These are phyloP conservation scores for Phialemoniopsis sp. DNA, from an alignment of 2,329 filamentous ascomycete species.

Conservation along the genomic window DNA sequence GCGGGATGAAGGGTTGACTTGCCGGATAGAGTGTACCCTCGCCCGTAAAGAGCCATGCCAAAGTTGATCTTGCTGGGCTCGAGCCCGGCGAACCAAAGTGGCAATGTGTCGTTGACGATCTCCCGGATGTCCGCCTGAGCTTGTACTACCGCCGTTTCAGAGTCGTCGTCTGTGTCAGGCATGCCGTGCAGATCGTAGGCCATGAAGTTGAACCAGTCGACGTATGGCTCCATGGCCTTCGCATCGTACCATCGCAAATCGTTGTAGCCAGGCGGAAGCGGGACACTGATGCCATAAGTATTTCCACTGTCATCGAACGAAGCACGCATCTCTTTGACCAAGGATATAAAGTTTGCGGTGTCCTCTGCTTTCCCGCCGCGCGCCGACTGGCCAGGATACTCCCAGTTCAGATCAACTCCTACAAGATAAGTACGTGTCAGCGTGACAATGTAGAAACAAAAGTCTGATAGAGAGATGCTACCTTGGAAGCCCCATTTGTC, in stretches of 20 bases:
- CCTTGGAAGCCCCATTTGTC: constrained; percentile 30
- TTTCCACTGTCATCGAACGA: constrained; percentile 26
- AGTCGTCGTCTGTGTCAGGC: too few species aligned
- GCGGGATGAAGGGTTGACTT: constrained; percentile 19
- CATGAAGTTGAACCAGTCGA: constrained; percentile 33
- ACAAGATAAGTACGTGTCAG: too few species aligned
- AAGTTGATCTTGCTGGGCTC: constrained; percentile 36
- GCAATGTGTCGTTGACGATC: constrained; percentile 27
- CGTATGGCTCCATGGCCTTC: constrained; percentile 27
- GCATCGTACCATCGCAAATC: constrained; percentile 30
- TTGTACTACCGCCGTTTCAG: constrained; percentile 20
- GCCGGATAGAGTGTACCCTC: constrained; percentile 33
- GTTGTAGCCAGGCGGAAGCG: constrained; percentile 29
- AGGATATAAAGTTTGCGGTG: constrained; percentile 24
- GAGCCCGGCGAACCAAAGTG: constrained; percentile 35
- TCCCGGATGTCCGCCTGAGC: constrained; percentile 37
- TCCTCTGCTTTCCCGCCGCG: constrained; percentile 30
- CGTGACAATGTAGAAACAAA: too few species aligned
- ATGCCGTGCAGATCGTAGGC: too few species aligned
- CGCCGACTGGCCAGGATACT: constrained; percentile 24
- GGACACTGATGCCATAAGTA: constrained; percentile 33
- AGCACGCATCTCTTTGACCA: constrained; percentile 27
- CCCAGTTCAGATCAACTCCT: too few species aligned
- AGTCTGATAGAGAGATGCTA: too few species aligned
- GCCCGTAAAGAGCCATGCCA: constrained; percentile 42